Conservation (phyloP, 768 basidiomycete species). For the Boletus vinaceobasis region DNA sequence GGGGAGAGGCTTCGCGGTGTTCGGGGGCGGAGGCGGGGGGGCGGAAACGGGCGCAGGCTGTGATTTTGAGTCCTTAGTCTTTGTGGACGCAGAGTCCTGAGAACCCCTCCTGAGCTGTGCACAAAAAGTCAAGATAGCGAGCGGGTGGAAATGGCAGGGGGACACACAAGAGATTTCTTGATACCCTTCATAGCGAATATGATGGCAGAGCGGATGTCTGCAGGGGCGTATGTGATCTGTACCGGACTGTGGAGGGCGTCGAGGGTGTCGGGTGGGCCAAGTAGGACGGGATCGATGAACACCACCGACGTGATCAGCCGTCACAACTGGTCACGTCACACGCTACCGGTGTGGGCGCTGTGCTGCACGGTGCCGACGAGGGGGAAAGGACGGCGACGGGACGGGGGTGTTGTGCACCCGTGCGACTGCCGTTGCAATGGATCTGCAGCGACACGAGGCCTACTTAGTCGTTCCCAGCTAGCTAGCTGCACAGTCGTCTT, state of each 20-base stretch:
- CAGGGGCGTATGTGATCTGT: neutral
- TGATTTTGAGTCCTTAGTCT: conserved; percentile 63
- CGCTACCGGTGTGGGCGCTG: neutral
- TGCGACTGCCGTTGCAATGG: neutral
- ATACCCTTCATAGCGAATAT: conserved; percentile 66
- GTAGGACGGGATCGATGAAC: conserved; percentile 40
- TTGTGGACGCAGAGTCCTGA: conserved; percentile 60
- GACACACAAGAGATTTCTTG: conserved; percentile 74
- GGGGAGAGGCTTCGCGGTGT: conserved; percentile 63
- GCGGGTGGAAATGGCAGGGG: conserved; percentile 15
- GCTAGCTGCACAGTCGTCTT: neutral
- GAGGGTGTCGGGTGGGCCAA: conserved; percentile 17
- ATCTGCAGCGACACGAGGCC: neutral
- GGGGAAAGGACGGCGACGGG: neutral
- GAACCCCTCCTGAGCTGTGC: conserved; percentile 67
- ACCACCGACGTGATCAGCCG: conserved; percentile 29
- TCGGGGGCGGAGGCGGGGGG: conserved; percentile 61
- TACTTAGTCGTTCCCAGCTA: neutral
- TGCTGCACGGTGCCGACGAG: conserved; percentile 3
- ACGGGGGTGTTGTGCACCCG: neutral
- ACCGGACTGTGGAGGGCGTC: conserved; percentile 9
- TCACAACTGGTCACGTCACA: conserved; percentile 33
- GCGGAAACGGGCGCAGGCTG: conserved; percentile 36
- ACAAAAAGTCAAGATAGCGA: conserved; percentile 21
- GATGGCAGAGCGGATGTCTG: conserved; percentile 18